Percentiles rank a stretch among this genome's conserved stretches.
These are phyloP conservation scores for Albizia julibrissin DNA, from an alignment of 306 rosid species.

Conservation along the genomic window DNA sequence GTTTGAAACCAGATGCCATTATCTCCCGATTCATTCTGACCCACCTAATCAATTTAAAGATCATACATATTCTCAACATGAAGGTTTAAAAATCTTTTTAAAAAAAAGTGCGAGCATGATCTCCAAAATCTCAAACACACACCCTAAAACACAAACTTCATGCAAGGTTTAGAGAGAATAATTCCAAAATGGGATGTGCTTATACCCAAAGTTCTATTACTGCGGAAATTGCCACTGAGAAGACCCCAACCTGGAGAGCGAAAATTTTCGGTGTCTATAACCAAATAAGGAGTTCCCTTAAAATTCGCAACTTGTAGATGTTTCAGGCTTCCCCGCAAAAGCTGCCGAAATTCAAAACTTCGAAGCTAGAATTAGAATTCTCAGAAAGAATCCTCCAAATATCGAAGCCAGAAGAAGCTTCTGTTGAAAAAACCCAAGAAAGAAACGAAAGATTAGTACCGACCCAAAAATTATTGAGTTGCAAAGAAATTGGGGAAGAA, in stretches of 20 bases:
- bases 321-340: not conserved
- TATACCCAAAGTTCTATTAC: not conserved
- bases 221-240: not conserved
- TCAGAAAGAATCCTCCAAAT: not conserved
- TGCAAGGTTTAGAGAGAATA: not conserved
- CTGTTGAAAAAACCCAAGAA: not conserved
- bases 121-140: not conserved
- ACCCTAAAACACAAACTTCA: not conserved
- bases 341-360: not conserved
- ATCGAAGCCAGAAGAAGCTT: not conserved
- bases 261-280: not conserved
- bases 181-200: not conserved
- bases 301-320: not conserved
- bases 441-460: not conserved
- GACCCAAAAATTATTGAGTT: not conserved
- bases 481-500: not conserved
- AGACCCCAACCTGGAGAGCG: not conserved
- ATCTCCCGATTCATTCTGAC: not conserved
- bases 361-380: not conserved
- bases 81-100: slow-evolving; percentile 17
- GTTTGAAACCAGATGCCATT: slow-evolving; percentile 18
- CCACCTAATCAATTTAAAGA: not conserved
- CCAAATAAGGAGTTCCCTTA: not conserved
- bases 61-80: not conserved
- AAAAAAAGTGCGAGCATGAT: not conserved